Percentiles rank a stretch among this genome's conserved stretches.
phyloP scores from a whole-genome alignment of 306 rosid genomes.

The Amphicarpaea edgeworthii region DNA sequence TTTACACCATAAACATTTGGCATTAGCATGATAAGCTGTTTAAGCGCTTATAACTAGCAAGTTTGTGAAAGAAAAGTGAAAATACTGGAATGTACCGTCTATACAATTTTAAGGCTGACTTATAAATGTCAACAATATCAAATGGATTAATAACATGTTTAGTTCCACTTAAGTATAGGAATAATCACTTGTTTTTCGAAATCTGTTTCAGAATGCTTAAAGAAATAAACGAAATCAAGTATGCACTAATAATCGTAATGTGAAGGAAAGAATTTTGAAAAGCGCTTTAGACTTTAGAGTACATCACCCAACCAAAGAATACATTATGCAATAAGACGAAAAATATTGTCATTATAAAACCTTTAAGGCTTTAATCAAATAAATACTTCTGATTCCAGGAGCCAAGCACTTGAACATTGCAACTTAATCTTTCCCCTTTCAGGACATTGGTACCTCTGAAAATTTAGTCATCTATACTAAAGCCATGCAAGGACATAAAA shows the following conservation, averaged over 20 bases:
- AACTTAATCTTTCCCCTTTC: constrained; percentile 33
- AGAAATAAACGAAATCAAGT: background rate
- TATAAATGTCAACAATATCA: background rate
- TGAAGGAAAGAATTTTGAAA: background rate
- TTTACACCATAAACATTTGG: no score
- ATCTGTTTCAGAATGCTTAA: background rate
- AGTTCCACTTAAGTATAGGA: background rate
- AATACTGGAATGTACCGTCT: background rate
- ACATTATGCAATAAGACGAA: constrained; percentile 9
- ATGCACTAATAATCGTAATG: background rate
- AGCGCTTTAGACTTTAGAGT: no score
- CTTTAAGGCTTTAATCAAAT: constrained; percentile 27
- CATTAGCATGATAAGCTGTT: no score
- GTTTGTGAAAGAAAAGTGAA: no score
- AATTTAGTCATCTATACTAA: constrained; percentile 37
- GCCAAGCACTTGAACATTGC: constrained; percentile 27
- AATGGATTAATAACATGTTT: background rate
- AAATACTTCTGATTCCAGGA: constrained; percentile 22
- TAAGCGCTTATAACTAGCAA: no score
- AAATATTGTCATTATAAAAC: background rate
- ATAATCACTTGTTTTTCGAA: background rate
- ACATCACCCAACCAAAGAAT: background rate
- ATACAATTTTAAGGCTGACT: no score
- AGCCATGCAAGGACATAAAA: constrained; percentile 41
- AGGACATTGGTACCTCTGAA: constrained; percentile 30